Percentiles rank a stretch among this genome's conserved stretches.
Evolutionary conservation across 73 alveolate genomes (phyloP).

Genomic region (Durusdinium trenchii): DNA sequence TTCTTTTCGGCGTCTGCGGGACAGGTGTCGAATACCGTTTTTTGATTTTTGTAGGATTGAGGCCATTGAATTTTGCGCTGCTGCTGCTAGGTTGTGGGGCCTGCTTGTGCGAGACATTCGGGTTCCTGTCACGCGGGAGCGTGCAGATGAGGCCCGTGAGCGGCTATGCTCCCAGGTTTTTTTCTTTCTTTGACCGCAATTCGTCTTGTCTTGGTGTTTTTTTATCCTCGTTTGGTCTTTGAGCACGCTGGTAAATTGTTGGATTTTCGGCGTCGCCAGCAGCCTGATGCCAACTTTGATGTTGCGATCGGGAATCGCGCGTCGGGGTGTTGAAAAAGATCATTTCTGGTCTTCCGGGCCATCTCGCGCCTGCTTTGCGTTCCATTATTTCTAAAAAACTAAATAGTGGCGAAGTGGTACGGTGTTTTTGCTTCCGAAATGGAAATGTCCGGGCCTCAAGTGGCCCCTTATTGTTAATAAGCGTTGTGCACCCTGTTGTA

Average conservation of each 20-base stretch:
- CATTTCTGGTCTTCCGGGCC: too few species aligned
- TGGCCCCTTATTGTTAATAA: background rate
- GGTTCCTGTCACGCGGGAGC: conserved; percentile 7
- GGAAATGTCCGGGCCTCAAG: conserved; percentile 16
- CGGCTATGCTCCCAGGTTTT: background rate
- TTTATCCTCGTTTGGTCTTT: too few species aligned
- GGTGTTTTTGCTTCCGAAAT: conserved; percentile 1
- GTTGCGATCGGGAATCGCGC: too few species aligned
- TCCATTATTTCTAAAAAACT: background rate
- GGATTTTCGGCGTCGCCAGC: background rate
- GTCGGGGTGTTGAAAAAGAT: too few species aligned
- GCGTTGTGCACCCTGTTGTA: background rate
- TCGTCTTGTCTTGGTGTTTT: too few species aligned
- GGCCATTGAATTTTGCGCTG: background rate
- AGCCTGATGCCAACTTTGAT: background rate
- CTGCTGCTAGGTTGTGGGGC: background rate
- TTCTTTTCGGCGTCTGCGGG: background rate
- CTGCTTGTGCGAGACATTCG: background rate
- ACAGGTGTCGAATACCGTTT: background rate
- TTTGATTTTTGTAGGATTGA: background rate
- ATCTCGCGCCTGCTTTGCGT: too few species aligned
- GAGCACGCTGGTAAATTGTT: background rate
- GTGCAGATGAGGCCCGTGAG: background rate
- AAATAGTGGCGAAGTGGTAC: background rate
- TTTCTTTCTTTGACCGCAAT: too few species aligned